Evolutionary conservation across 2,329 filamentous ascomycete genomes (phyloP).

Genomic region (Moelleriella libera): DNA sequence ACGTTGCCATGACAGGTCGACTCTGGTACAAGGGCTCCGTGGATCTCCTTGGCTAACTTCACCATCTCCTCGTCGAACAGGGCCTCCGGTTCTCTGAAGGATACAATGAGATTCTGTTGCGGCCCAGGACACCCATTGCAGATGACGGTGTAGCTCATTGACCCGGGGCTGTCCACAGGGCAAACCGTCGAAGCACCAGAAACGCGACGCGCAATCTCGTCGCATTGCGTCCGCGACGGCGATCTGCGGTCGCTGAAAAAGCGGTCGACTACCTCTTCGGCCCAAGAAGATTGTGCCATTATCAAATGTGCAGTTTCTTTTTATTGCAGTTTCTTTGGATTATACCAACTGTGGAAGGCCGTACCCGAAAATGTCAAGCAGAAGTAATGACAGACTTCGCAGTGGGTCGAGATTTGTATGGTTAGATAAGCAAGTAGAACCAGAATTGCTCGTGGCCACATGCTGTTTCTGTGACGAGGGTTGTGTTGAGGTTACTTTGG

Average conservation of each 20-base stretch:
- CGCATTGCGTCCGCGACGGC: slow-evolving; percentile 10
- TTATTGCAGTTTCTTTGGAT: background rate
- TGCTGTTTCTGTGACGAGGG: too few relatives aligned
- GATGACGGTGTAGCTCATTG: slow-evolving; percentile 15
- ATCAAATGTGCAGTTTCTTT: background rate
- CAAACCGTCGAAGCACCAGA: slow-evolving; percentile 8
- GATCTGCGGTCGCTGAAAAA: slow-evolving; percentile 9
- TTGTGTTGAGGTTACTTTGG: background rate
- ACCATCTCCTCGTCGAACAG: slow-evolving; percentile 6
- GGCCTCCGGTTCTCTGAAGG: slow-evolving; percentile 7
- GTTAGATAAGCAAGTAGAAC: too few relatives aligned
- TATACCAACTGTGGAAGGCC: background rate
- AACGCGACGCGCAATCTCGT: slow-evolving; percentile 8
- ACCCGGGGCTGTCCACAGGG: slow-evolving; percentile 12
- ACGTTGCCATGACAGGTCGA: slow-evolving; percentile 9
- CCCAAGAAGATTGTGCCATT: slow-evolving; percentile 6
- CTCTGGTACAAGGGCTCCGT: slow-evolving; percentile 12
- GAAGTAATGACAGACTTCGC: too few relatives aligned
- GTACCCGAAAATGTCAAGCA: too few relatives aligned
- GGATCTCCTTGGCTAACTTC: slow-evolving; percentile 11
- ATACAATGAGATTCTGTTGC: slow-evolving; percentile 5
- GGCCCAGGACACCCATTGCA: slow-evolving; percentile 6
- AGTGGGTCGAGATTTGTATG: too few relatives aligned
- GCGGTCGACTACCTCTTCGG: slow-evolving; percentile 5
- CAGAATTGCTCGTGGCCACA: too few relatives aligned